Percentiles rank a stretch among this genome's conserved stretches.
Evolutionary conservation across 2,329 filamentous ascomycete species (phyloP).

Genomic region (Mariannaea elegans): DNA sequence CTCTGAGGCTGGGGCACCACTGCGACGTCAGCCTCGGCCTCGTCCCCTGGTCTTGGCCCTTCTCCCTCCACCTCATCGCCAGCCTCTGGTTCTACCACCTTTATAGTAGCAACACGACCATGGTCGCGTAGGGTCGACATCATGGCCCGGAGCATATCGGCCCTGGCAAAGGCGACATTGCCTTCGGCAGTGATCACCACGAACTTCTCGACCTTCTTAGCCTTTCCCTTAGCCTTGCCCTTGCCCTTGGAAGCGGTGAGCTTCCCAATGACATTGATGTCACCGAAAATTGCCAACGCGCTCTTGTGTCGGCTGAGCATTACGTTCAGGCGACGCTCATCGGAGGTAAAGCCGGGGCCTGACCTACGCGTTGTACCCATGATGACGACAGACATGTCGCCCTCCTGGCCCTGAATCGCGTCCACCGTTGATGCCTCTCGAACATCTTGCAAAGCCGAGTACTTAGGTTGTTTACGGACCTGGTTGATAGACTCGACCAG

Average conservation of each 20-base stretch:
- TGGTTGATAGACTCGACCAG: conserved; percentile 22
- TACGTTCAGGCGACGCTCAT: conserved; percentile 11
- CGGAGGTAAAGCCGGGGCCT: conserved; percentile 6
- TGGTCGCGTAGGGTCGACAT: background rate
- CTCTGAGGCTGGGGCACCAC: too few relatives aligned
- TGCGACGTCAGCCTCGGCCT: too few relatives aligned
- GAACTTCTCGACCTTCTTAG: background rate
- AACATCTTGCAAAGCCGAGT: conserved; percentile 20
- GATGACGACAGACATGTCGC: conserved; percentile 31
- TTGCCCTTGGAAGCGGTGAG: background rate
- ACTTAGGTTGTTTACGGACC: conserved; percentile 12
- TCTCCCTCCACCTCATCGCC: too few relatives aligned
- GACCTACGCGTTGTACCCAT: conserved; percentile 21
- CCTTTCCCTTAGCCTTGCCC: background rate
- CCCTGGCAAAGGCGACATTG: background rate
- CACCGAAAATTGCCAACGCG: conserved; percentile 9
- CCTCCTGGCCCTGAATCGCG: conserved; percentile 36
- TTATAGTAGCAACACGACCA: too few relatives aligned
- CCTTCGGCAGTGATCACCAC: background rate
- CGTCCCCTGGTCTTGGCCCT: too few relatives aligned
- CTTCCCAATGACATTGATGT: background rate
- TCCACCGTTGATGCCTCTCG: conserved; percentile 24
- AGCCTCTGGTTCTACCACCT: too few relatives aligned
- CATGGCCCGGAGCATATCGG: background rate
- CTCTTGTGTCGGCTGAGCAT: too few relatives aligned